A percentile compares a stretch with the other conserved stretches of the same genome.
Evolutionary conservation across 2,329 filamentous ascomycete species (phyloP).

Genomic region (Ceratocystis papillata): DNA sequence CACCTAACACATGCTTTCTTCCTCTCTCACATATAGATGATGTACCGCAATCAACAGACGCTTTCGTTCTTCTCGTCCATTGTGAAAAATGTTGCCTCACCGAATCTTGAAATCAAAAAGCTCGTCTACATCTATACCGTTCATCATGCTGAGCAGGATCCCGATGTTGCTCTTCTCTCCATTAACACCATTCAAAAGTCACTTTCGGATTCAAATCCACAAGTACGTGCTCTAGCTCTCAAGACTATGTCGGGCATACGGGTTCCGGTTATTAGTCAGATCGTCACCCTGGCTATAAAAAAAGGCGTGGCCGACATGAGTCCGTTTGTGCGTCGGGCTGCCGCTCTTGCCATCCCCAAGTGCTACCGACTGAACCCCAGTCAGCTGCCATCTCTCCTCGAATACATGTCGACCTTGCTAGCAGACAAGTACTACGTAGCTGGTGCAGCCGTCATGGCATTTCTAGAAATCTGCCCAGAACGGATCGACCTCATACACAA

Average conservation of each 20-base stretch:
- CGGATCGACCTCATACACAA: conserved; percentile 80
- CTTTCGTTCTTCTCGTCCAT: conserved; percentile 93
- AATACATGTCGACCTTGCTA: conserved; percentile 66
- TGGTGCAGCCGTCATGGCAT: conserved; percentile 81
- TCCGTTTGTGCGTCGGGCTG: conserved; percentile 81
- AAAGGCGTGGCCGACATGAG: conserved; percentile 91
- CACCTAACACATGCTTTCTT: neutral
- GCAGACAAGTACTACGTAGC: conserved; percentile 95
- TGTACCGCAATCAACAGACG: conserved; percentile 82
- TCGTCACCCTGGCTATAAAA: conserved; percentile 91
- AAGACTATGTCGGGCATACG: conserved; percentile 95
- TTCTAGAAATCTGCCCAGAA: conserved; percentile 80
- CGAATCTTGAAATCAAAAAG: conserved; percentile 92
- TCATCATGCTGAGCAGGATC: conserved; percentile 90
- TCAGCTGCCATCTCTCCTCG: conserved; percentile 72
- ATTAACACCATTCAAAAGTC: conserved; percentile 99
- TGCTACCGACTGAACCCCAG: conserved; percentile 84
- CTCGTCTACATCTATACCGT: conserved; percentile 97
- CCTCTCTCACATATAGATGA: conserved; percentile 53
- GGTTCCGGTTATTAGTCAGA: conserved; percentile 96
- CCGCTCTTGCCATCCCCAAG: conserved; percentile 87
- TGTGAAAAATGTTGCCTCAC: conserved; percentile 93
- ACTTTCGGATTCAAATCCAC: conserved; percentile 80
- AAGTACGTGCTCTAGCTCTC: conserved; percentile 80
- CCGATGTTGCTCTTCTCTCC: conserved; percentile 85